phyloP scores from a whole-genome alignment of 495 filamentous ascomycete genomes.

The Trypethelium eluteriae region DNA sequence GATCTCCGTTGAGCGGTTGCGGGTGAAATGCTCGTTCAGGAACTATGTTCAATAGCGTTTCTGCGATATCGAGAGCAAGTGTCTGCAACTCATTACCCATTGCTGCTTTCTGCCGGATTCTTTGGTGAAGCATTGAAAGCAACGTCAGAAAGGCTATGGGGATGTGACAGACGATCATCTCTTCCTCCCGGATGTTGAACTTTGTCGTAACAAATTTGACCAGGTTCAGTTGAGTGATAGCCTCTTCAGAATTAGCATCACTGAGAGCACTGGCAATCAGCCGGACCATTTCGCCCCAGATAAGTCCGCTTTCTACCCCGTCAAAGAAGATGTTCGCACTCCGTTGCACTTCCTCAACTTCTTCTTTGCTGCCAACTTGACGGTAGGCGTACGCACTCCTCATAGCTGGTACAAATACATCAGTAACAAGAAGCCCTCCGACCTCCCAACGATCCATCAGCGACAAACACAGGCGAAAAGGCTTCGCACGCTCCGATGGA shows the following conservation, averaged over 20 bases:
- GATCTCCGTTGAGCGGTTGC: neutral
- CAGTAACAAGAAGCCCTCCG: constrained; percentile 76
- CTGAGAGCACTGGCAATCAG: constrained; percentile 52
- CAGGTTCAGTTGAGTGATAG: constrained; percentile 56
- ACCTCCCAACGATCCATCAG: constrained; percentile 98
- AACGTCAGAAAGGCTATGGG: constrained; percentile 64
- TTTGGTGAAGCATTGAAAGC: constrained; percentile 6
- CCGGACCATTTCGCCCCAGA: constrained; percentile 73
- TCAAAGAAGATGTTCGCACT: constrained; percentile 96
- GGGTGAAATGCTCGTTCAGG: constrained; percentile 58
- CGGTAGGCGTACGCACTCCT: constrained; percentile 68
- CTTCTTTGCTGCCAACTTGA: constrained; percentile 47
- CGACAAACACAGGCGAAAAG: constrained; percentile 85
- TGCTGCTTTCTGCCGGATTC: constrained; percentile 25
- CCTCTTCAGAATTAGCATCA: constrained; percentile 38
- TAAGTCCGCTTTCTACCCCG: constrained; percentile 85
- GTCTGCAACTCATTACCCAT: constrained; percentile 23
- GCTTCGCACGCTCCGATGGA: constrained; percentile 67
- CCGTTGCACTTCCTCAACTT: constrained; percentile 78
- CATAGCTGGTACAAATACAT: constrained; percentile 81
- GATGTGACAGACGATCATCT: constrained; percentile 83
- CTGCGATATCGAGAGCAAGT: constrained; percentile 47
- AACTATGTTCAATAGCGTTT: constrained; percentile 54
- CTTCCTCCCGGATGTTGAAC: constrained; percentile 93
- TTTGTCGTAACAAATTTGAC: constrained; percentile 74